These are phyloP conservation scores for Melampsora medusae DNA, from an alignment of 1,284 basidiomycete species.

Conservation along the genomic window DNA sequence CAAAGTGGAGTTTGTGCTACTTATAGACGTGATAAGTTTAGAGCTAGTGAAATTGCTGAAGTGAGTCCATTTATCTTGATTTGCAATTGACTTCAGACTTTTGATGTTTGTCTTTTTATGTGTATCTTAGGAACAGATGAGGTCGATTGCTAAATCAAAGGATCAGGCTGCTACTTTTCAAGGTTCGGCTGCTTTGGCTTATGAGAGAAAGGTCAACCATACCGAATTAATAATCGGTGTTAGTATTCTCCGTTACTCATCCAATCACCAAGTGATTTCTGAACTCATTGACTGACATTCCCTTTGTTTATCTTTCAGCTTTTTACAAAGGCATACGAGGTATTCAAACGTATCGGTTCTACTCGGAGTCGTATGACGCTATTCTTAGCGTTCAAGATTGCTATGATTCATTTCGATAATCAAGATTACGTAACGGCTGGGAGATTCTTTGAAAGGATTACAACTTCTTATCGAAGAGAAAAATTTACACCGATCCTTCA, in stretches of 20 bases:
- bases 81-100: conserved; percentile 20
- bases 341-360: conserved; percentile 70
- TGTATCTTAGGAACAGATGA: conserved; percentile 20
- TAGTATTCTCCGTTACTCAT: conserved; percentile 44
- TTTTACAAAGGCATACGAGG: conserved; percentile 82
- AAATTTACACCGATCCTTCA: conserved; percentile 70
- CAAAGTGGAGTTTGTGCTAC: conserved; percentile 80
- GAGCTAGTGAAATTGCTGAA: conserved; percentile 64
- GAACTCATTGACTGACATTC: not conserved
- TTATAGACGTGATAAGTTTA: conserved; percentile 67
- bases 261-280: not conserved
- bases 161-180: conserved; percentile 51
- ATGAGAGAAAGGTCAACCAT: conserved; percentile 87
- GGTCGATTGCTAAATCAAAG: conserved; percentile 47
- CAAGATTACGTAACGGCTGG: conserved; percentile 79
- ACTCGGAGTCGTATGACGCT: conserved; percentile 69
- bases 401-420: conserved; percentile 72
- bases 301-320: conserved; percentile 60
- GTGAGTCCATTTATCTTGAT: conserved; percentile 54
- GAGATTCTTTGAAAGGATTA: conserved; percentile 84
- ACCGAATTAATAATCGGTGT: conserved; percentile 76
- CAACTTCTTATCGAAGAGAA: conserved; percentile 76
- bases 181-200: conserved; percentile 61
- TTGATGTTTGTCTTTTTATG: not conserved
- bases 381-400: conserved; percentile 80